Base-by-base conservation (phyloP, 2,329 filamentous ascomycete species). In the Sporothrix euskadiensis region DNA sequence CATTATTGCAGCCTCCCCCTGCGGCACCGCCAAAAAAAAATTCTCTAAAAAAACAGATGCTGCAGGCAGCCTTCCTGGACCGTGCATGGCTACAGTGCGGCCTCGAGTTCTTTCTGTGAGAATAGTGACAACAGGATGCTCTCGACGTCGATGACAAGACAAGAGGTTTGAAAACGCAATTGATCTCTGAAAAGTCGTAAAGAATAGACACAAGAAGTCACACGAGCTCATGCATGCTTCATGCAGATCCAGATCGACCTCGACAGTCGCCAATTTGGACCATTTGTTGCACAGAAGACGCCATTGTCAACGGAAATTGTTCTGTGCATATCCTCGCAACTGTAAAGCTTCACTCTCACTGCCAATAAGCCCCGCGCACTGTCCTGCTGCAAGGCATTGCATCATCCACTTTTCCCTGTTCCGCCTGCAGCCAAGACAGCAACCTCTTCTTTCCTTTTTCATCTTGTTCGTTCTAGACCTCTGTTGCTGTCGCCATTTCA, bases 381-480 rank as follows among this genome's bases (percentile, higher is more conserved):
- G 49, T 73, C 6, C 52, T 69, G 26, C 52, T 73, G 52, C 52
- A 61, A 22, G 71, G 10, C 63, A 69, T 73, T 69, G 71, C 71
- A 69, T 69, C 54, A 69, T 69, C 65, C 57, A 56, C 56, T 73
- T 73, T 68, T 57, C 26, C 44, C 35, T 44, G 52, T 49, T 52
- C 65, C 41, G 12, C 41, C 68, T 44, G 71, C 71, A 72, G 57
- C 47, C 61, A 71, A 71, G 59, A 19, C 12, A n/a, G 9, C 63
- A 35, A 72, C 52, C 54, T 44, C 49, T 49, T 65, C 68, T 66
- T 71, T 71, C 72, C 72, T 59, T 19, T 66, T 73, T 68, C 12
- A 68, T 71, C 72, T 35, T 66, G 22, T 9, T 44, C 41, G 66
- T 44, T 74, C 73, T 52, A 69, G 73, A 74, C 70, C 71, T 56